Base-by-base conservation (phyloP, 2,329 filamentous ascomycete species). In the Xylaria sp. region DNA sequence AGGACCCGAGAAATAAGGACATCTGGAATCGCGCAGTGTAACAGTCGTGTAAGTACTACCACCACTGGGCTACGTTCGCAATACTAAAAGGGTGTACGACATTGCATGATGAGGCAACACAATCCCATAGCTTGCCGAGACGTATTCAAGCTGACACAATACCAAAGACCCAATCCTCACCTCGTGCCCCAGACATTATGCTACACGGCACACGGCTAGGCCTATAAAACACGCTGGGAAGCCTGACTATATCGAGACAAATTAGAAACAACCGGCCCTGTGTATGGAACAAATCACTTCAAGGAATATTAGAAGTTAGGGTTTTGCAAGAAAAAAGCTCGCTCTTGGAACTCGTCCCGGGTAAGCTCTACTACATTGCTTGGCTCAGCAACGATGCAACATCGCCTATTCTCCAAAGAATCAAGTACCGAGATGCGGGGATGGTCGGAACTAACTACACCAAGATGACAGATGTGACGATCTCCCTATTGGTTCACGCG, bases 351-450 rank as follows among this genome's bases (percentile, higher is more conserved):
- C 12, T 57, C 18, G 1, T 39, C 13, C 49, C 39, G 54, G 57
- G 63, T 62, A 55, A 55, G 54, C 7, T 12, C 7, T 49, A 13
- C 12, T 18, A 23, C 15, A 5, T 28, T 33, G 31, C 20, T 59
- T 59, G 51, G 48, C 31, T 28, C 33, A 56, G 25, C 55, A 8
- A 48, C 23, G 31, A 68, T 62, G 52, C 51, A 54, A 59, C 65
- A 46, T 62, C 9, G 20, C 31, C 18, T 57, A 5, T 46, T 12
- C 9, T 49, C 10, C 28, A n/a, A 23, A 23, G 57, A 39, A 61
- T 49, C 48, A 76, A 77, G 62, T 76, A 75, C 75, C 74, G 75
- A 76, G 70, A 68, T 75, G 75, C 74, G 75, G 75, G 74, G 75
- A 69, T 33, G 46, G 20, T 23, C 33, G 9, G 64, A 61, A 55